These are phyloP conservation scores for Cucurbita ficifolia DNA, from an alignment of 306 rosid species.

Conservation along the genomic window DNA sequence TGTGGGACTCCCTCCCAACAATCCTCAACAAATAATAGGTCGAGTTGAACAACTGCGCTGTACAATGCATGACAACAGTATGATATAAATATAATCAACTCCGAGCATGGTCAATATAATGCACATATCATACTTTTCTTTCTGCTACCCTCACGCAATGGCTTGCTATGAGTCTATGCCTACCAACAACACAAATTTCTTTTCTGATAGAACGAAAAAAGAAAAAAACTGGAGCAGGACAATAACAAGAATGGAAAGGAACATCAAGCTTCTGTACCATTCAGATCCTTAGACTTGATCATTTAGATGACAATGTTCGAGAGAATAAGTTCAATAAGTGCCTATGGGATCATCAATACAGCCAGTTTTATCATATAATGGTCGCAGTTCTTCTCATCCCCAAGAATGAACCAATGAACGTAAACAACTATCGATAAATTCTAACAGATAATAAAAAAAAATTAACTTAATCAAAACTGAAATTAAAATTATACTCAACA, in stretches of 20 bases:
- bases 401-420: too few relatives aligned
- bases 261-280: conserved; percentile 5
- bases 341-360: not conserved
- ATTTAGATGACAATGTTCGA: not conserved
- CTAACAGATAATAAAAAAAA: too few relatives aligned
- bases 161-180: not conserved
- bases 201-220: not conserved
- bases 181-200: not conserved
- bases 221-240: not conserved
- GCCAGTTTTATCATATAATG: not conserved
- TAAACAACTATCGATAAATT: too few relatives aligned
- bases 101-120: too few relatives aligned
- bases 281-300: not conserved
- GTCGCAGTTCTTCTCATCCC: not conserved
- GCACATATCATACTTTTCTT: not conserved
- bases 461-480: too few relatives aligned
- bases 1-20: too few relatives aligned
- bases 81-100: too few relatives aligned
- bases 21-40: too few relatives aligned
- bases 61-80: not conserved
- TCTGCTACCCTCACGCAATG: not conserved
- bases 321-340: not conserved
- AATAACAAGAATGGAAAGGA: not conserved
- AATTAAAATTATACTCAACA: too few relatives aligned
- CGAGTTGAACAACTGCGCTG: not conserved